Evolutionary conservation across 495 filamentous ascomycete species (phyloP).

Genomic region (Sabuloglossum arenarium): DNA sequence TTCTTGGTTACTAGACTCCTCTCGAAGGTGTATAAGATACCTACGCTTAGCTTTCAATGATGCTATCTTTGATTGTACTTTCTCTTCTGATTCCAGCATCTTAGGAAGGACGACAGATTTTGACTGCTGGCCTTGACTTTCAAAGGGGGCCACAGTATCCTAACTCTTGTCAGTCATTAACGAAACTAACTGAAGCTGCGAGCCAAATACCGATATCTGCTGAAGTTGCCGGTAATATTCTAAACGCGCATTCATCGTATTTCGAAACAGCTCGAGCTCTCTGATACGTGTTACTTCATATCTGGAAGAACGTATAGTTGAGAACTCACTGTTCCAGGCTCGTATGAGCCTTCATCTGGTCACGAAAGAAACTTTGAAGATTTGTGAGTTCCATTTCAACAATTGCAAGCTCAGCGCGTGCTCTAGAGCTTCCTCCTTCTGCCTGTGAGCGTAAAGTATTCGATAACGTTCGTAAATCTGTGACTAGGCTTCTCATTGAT

Average conservation of each 20-base stretch:
- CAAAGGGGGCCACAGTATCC: constrained; percentile 3
- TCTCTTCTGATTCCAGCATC: constrained; percentile 25
- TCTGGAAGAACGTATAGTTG: not conserved
- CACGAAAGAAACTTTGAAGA: constrained; percentile 35
- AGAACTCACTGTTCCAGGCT: constrained; percentile 19
- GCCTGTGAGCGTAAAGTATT: constrained; percentile 39
- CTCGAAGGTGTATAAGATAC: constrained; percentile 42
- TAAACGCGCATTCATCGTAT: constrained; percentile 58
- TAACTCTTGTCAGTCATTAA: not conserved
- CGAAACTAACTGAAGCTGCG: not conserved
- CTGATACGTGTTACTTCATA: constrained; percentile 20
- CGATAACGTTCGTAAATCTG: constrained; percentile 41
- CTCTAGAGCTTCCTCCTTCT: constrained; percentile 37
- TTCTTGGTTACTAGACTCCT: constrained; percentile 35
- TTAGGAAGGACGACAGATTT: not conserved
- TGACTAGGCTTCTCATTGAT: constrained; percentile 48
- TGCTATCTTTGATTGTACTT: constrained; percentile 30
- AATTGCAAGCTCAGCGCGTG: constrained; percentile 40
- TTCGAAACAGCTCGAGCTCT: constrained; percentile 56
- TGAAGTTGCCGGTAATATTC: constrained; percentile 84
- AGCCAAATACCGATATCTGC: constrained; percentile 38
- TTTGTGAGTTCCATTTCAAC: constrained; percentile 31
- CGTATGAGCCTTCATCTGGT: constrained; percentile 40
- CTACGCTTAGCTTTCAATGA: constrained; percentile 44
- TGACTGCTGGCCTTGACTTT: not conserved